Conservation (phyloP, 2,329 filamentous ascomycete species). For the Aureobasidium vineae region DNA sequence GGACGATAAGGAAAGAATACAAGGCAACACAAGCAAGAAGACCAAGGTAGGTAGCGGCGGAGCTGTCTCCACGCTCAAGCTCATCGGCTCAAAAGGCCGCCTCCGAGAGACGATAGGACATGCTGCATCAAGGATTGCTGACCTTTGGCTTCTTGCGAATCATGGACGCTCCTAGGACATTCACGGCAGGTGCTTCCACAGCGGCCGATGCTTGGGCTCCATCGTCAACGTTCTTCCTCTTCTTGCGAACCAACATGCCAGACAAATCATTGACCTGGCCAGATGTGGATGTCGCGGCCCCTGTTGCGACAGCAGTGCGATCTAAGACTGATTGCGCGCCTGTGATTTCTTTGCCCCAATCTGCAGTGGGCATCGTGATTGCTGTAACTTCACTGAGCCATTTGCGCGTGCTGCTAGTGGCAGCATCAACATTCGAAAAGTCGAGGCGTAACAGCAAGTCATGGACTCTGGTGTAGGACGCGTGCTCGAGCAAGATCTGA, state of each 20-base stretch:
- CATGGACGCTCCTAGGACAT: slow-evolving; percentile 52
- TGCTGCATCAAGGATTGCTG: not conserved
- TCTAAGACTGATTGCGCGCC: slow-evolving; percentile 27
- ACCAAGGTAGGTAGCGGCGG: not conserved
- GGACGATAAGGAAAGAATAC: not conserved
- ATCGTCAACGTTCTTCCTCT: slow-evolving; percentile 45
- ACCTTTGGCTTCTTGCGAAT: slow-evolving; percentile 59
- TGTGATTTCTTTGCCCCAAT: slow-evolving; percentile 28
- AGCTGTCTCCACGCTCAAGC: not conserved
- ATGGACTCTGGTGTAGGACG: slow-evolving; percentile 64
- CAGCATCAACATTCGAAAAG: slow-evolving; percentile 65
- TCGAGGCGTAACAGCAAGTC: slow-evolving; percentile 72
- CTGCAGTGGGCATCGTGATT: slow-evolving; percentile 29
- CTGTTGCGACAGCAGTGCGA: slow-evolving; percentile 39
- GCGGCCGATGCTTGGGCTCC: slow-evolving; percentile 6
- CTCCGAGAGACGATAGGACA: not conserved
- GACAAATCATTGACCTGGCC: slow-evolving; percentile 35
- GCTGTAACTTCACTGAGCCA: slow-evolving; percentile 66
- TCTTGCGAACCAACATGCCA: slow-evolving; percentile 50
- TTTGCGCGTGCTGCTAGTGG: slow-evolving; percentile 62
- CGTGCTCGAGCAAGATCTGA: slow-evolving; percentile 61
- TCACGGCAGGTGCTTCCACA: slow-evolving; percentile 38
- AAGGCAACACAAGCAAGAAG: not conserved
- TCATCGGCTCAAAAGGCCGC: not conserved
- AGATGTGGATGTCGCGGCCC: slow-evolving; percentile 35